These are phyloP conservation scores for Mucor lusitanicus DNA, from an alignment of 371 early-diverging fungal species.

Conservation along the genomic window DNA sequence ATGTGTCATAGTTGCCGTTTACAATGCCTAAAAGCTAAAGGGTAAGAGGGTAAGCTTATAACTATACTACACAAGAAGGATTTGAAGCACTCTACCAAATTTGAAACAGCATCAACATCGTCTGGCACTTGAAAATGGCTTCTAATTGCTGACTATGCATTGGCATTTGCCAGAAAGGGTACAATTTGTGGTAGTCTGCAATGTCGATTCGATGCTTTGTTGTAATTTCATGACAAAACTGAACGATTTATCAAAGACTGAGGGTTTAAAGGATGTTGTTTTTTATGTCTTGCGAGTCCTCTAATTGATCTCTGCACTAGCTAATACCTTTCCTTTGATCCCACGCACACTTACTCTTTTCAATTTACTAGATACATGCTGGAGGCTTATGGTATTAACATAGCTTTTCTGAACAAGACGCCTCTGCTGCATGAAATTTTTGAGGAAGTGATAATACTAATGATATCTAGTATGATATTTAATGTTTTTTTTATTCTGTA, in stretches of 20 bases:
- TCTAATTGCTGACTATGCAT: slow-evolving; percentile 84
- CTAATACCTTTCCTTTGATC: slow-evolving; percentile 78
- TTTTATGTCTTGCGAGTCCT: slow-evolving; percentile 42
- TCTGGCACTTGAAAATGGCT: slow-evolving; percentile 98
- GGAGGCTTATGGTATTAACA: slow-evolving; percentile 58
- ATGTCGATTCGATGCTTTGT: slow-evolving; percentile 34
- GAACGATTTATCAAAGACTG: slow-evolving; percentile 92
- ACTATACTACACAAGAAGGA: too few species aligned
- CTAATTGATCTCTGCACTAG: slow-evolving; percentile 73
- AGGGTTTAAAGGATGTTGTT: slow-evolving; percentile 84
- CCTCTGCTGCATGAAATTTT: slow-evolving; percentile 69
- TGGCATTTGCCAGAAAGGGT: slow-evolving; percentile 78
- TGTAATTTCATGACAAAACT: slow-evolving; percentile 78
- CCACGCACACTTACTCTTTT: slow-evolving; percentile 76
- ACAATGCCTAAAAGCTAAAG: slow-evolving; percentile 75
- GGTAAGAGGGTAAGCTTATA: too few species aligned
- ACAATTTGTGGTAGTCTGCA: slow-evolving; percentile 80
- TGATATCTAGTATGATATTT: too few species aligned
- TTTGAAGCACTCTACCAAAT: slow-evolving; percentile 56
- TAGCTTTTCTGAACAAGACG: slow-evolving; percentile 49
- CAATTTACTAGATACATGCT: slow-evolving; percentile 67
- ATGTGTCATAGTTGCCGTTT: slow-evolving; percentile 73
- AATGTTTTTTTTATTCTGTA: too few species aligned
- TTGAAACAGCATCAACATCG: slow-evolving; percentile 88
- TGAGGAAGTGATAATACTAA: slow-evolving; percentile 84